A percentile compares a stretch with the other conserved stretches of the same genome.
These are phyloP conservation scores for Didymellaceae sp. DNA, from an alignment of 2,329 filamentous ascomycete genomes.

Conservation along the genomic window DNA sequence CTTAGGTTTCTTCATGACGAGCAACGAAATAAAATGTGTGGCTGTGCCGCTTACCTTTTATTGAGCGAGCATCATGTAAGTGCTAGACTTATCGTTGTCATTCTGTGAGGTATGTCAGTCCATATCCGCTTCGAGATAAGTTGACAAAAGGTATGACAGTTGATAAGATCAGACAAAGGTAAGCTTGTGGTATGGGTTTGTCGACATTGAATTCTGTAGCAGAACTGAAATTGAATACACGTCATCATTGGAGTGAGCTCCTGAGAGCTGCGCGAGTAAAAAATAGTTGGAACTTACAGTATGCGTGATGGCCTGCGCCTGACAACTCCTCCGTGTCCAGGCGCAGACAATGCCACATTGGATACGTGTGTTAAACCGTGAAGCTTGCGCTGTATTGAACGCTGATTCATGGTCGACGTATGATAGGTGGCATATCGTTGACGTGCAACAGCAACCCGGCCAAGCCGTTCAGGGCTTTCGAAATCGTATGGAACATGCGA, in stretches of 20 bases:
- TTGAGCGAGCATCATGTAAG: neutral
- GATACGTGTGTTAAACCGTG: neutral
- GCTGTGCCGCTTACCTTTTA: slow-evolving; percentile 30
- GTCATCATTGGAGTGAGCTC: slow-evolving; percentile 41
- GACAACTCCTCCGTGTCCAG: neutral
- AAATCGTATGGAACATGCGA: no score
- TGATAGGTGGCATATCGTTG: neutral
- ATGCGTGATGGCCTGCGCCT: neutral
- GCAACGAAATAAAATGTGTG: slow-evolving; percentile 7
- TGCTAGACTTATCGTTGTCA: neutral
- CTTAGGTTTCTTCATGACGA: slow-evolving; percentile 63
- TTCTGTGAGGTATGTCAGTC: slow-evolving; percentile 29
- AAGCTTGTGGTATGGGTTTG: slow-evolving; percentile 61
- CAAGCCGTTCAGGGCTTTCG: neutral
- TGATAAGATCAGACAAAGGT: slow-evolving; percentile 59
- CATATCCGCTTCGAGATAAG: slow-evolving; percentile 5
- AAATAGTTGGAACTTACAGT: slow-evolving; percentile 22
- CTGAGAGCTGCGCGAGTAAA: slow-evolving; percentile 1
- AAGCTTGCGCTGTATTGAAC: neutral
- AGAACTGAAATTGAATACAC: slow-evolving; percentile 63
- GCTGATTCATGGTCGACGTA: neutral
- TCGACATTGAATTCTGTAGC: slow-evolving; percentile 67
- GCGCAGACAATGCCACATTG: neutral
- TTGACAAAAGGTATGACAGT: slow-evolving; percentile 2
- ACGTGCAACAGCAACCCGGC: neutral